phyloP scores from a whole-genome alignment of 1,139 yeast genomes.

The Pichia terricola region DNA sequence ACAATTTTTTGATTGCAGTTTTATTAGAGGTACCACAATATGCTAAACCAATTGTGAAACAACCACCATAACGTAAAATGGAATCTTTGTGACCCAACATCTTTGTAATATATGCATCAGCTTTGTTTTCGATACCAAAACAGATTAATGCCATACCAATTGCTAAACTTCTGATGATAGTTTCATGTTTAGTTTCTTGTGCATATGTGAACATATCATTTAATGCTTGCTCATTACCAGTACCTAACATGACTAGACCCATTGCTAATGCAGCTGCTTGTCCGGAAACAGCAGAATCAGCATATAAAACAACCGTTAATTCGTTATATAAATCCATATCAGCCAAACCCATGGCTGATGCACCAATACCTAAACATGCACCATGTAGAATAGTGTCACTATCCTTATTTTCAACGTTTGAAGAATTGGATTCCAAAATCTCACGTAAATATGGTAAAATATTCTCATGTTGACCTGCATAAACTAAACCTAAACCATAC shows the following conservation, averaged over 20 bases:
- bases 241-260: constrained; percentile 94
- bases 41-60: constrained; percentile 86
- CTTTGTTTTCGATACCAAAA: constrained; percentile 78
- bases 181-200: constrained; percentile 92
- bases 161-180: constrained; percentile 84
- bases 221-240: constrained; percentile 66
- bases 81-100: constrained; percentile 71
- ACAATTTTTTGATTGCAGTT: constrained; percentile 70
- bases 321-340: constrained; percentile 71
- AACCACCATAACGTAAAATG: constrained; percentile 91
- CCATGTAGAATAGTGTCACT: constrained; percentile 89
- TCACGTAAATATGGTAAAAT: constrained; percentile 71
- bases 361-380: constrained; percentile 92
- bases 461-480: constrained; percentile 94
- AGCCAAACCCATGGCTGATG: constrained; percentile 92
- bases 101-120: constrained; percentile 60
- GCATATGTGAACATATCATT: constrained; percentile 87
- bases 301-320: constrained; percentile 72
- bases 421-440: constrained; percentile 53
- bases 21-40: constrained; percentile 96
- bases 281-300: constrained; percentile 90
- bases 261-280: constrained; percentile 95
- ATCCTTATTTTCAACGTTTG: constrained; percentile 39
- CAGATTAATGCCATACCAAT: constrained; percentile 81
- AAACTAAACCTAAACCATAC: constrained; percentile 86